phyloP scores from a whole-genome alignment of 2,329 filamentous ascomycete species.

The Pyricularia grisea region DNA sequence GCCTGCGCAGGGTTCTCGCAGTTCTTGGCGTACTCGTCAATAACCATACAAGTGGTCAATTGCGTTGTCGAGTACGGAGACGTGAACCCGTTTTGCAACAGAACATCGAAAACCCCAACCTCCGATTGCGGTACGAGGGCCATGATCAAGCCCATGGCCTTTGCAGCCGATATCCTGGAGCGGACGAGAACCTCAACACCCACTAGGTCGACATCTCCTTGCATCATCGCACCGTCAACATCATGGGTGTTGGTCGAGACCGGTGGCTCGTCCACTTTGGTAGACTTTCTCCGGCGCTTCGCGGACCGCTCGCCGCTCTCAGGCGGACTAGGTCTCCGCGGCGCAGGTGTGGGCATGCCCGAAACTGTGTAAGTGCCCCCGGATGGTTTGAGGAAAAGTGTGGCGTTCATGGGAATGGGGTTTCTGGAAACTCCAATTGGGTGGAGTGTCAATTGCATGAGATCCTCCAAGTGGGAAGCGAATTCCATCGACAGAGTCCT shows the following conservation, averaged over 20 bases:
- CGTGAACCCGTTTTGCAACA: conserved; percentile 55
- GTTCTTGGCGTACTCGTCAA: conserved; percentile 78
- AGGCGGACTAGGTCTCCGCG: conserved; percentile 38
- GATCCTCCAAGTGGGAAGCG: conserved; percentile 62
- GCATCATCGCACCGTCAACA: conserved; percentile 96
- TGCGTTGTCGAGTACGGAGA: conserved; percentile 80
- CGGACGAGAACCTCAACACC: conserved; percentile 81
- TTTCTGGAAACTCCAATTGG: conserved; percentile 88
- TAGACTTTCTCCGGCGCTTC: conserved; percentile 73
- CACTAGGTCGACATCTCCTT: conserved; percentile 90
- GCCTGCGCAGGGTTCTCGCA: conserved; percentile 35
- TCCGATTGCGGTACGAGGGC: conserved; percentile 58
- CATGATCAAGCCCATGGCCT: conserved; percentile 79
- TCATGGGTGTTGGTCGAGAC: conserved; percentile 70
- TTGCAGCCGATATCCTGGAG: conserved; percentile 79
- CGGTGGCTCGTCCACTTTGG: conserved; percentile 65
- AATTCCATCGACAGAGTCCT: conserved; percentile 65
- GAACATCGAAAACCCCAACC: conserved; percentile 54
- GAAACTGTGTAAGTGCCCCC: conserved; percentile 66
- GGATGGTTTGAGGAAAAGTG: conserved; percentile 87
- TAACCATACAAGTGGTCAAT: conserved; percentile 69
- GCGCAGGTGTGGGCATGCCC: conserved; percentile 28
- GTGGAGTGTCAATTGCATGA: conserved; percentile 77
- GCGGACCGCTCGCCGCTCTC: conserved; percentile 52
- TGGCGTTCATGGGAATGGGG: conserved; percentile 83